Evolutionary conservation across 768 basidiomycete genomes (phyloP).

Genomic region (Amylocystis lapponica): DNA sequence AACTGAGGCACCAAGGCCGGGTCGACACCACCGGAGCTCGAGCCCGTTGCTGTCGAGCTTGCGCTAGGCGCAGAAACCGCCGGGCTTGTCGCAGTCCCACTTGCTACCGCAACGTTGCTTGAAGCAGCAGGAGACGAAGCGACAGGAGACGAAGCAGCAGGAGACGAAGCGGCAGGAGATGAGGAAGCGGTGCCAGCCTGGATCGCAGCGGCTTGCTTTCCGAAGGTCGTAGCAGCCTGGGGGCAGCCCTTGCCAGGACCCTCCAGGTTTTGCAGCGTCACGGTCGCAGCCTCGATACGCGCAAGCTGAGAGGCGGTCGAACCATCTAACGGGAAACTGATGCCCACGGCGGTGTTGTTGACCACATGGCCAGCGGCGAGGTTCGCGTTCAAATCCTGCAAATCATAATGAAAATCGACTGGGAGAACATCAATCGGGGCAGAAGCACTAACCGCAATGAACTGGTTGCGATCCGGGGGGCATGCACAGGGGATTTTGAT

Average conservation of each 20-base stretch:
- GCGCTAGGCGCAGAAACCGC: too few relatives aligned
- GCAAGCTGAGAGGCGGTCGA: constrained; percentile 33
- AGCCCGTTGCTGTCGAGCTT: too few relatives aligned
- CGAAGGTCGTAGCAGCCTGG: constrained; percentile 53
- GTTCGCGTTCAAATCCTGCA: constrained; percentile 32
- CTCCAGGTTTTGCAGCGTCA: constrained; percentile 65
- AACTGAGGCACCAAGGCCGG: constrained; percentile 27
- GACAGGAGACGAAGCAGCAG: too few relatives aligned
- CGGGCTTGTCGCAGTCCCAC: too few relatives aligned
- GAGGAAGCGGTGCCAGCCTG: constrained; percentile 1
- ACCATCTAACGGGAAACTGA: constrained; percentile 40
- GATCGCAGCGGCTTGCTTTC: constrained; percentile 24
- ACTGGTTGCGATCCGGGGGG: constrained; percentile 30
- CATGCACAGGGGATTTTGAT: constrained; percentile 38
- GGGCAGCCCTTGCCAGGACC: constrained; percentile 66
- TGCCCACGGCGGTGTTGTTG: constrained; percentile 50
- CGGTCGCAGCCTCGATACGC: constrained; percentile 42
- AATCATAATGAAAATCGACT: too few relatives aligned
- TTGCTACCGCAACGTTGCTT: too few relatives aligned
- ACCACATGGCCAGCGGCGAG: constrained; percentile 57
- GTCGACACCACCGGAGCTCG: too few relatives aligned
- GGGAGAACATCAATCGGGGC: not conserved
- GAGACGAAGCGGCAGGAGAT: not conserved
- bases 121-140: too few relatives aligned
- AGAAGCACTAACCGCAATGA: constrained; percentile 24